These are phyloP conservation scores for Fraxinus americana DNA, from an alignment of 257 asterid genomes.

Conservation along the genomic window DNA sequence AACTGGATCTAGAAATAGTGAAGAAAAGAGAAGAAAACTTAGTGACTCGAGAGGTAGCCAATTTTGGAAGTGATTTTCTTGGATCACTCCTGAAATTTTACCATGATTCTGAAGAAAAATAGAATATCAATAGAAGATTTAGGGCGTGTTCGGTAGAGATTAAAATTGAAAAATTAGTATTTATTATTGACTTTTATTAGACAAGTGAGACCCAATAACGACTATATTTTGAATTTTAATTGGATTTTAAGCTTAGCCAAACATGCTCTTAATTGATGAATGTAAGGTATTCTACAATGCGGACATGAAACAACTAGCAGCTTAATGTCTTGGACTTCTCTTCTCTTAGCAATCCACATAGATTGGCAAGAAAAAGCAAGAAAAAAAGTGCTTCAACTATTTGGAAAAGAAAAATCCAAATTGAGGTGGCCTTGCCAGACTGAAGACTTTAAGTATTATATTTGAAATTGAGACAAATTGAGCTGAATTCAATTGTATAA, in stretches of 20 bases:
- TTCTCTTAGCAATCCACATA: conserved; percentile 54
- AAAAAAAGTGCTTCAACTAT: conserved; percentile 27
- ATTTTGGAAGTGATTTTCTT: conserved; percentile 53
- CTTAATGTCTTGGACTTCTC: conserved; percentile 42
- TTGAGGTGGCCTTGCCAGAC: conserved; percentile 37
- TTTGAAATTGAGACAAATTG: too few species aligned
- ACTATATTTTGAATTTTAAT: too few species aligned
- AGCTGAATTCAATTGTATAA: too few species aligned
- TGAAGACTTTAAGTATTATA: conserved; percentile 23
- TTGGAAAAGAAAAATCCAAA: conserved; percentile 40
- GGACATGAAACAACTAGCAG: conserved; percentile 62
- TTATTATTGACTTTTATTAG: too few species aligned
- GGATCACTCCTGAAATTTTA: conserved; percentile 51
- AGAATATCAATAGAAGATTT: conserved; percentile 32
- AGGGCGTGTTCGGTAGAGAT: too few species aligned
- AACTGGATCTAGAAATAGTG: conserved; percentile 34
- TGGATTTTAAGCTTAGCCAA: too few species aligned
- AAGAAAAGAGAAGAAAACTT: conserved; percentile 41
- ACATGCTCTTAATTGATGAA: conserved; percentile 36
- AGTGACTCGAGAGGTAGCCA: neutral
- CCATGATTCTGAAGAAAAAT: conserved; percentile 41
- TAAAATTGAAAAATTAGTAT: too few species aligned
- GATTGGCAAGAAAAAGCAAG: conserved; percentile 75
- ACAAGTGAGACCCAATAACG: too few species aligned
- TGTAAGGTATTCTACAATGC: conserved; percentile 65